Evolutionary conservation across 2,329 filamentous ascomycete genomes (phyloP).

Genomic region (Sordariomycetes sp.): DNA sequence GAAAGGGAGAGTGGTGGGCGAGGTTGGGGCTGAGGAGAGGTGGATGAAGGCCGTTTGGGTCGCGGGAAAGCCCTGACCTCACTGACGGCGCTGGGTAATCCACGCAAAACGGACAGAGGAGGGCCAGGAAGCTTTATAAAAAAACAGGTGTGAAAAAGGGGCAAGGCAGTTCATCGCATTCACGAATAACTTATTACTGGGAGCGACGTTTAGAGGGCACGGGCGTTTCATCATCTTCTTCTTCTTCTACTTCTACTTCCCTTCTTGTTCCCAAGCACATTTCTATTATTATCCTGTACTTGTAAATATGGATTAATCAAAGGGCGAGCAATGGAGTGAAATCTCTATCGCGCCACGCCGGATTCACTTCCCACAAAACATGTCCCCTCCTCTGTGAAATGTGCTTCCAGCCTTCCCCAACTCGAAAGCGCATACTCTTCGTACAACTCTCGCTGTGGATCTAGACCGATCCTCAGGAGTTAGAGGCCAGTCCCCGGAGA

Average conservation of each 20-base stretch:
- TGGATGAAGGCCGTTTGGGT: slow-evolving; percentile 26
- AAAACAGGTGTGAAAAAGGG: background rate
- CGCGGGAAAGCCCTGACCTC: slow-evolving; percentile 20
- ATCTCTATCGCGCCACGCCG: background rate
- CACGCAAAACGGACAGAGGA: too few relatives aligned
- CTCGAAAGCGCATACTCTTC: too few relatives aligned
- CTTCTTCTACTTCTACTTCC: background rate
- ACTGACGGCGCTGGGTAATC: too few relatives aligned
- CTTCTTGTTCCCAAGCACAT: background rate
- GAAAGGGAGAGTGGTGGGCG: slow-evolving; percentile 19
- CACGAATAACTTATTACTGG: background rate
- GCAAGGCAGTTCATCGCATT: background rate
- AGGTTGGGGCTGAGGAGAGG: slow-evolving; percentile 32
- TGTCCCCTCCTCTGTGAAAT: too few relatives aligned
- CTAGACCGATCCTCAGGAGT: too few relatives aligned
- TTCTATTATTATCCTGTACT: background rate
- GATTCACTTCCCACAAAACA: too few relatives aligned
- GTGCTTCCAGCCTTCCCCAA: too few relatives aligned
- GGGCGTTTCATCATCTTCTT: background rate
- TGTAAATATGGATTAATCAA: background rate
- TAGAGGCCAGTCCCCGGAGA: too few relatives aligned
- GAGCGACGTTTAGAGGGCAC: background rate
- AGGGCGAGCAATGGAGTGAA: background rate
- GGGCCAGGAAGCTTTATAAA: too few relatives aligned
- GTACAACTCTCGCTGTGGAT: too few relatives aligned